Evolutionary conservation across 2,329 filamentous ascomycete species (phyloP).

Genomic region (Stylonectria norvegica): DNA sequence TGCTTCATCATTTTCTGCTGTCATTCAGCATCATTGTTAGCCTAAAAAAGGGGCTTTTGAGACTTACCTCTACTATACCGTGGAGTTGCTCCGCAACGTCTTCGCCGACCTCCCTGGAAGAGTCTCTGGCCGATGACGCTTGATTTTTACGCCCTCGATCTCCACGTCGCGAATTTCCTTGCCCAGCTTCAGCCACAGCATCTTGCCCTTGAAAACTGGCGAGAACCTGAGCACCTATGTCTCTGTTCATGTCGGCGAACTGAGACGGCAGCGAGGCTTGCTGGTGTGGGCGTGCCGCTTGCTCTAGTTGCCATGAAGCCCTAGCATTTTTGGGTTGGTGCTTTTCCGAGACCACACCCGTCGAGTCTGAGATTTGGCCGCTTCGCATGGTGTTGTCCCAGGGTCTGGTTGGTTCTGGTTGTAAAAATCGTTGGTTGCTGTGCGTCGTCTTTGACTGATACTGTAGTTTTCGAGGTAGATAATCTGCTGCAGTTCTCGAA

Average conservation of each 20-base stretch:
- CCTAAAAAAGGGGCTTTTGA: not conserved
- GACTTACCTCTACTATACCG: conserved; percentile 25
- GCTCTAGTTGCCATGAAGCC: not conserved
- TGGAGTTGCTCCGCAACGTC: conserved; percentile 19
- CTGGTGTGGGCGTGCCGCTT: not conserved
- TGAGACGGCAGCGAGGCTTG: not conserved
- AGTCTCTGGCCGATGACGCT: not conserved
- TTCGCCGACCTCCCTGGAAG: conserved; percentile 3
- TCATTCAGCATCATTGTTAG: too few species aligned
- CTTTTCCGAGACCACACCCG: conserved; percentile 1
- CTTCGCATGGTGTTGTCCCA: conserved; percentile 5
- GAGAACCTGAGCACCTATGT: conserved; percentile 18
- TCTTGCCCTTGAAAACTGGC: conserved; percentile 12
- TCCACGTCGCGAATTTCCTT: not conserved
- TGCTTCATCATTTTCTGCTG: conserved; percentile 22
- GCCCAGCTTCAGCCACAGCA: not conserved
- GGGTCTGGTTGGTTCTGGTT: conserved; percentile 13
- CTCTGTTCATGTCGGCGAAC: conserved; percentile 4
- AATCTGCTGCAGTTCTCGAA: not conserved
- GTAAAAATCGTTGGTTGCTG: conserved; percentile 6
- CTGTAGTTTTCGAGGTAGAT: conserved; percentile 1
- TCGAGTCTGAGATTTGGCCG: conserved; percentile 7
- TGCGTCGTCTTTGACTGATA: conserved; percentile 9
- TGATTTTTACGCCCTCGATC: not conserved
- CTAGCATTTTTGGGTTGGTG: not conserved